phyloP scores from a whole-genome alignment of 1,139 yeast genomes.

The Suzukiozyma palmioleophila region DNA sequence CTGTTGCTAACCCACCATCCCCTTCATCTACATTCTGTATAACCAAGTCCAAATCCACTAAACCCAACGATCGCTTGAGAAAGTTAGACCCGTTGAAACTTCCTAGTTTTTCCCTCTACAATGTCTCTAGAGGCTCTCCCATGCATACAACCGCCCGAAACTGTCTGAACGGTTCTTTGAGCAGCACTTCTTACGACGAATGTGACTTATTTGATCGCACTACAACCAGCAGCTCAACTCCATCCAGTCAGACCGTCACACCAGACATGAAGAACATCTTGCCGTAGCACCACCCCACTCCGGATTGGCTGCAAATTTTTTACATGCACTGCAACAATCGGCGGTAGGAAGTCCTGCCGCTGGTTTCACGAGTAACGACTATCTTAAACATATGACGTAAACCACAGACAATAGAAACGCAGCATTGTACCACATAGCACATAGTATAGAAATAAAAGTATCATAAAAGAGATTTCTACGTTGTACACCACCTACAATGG shows the following conservation, averaged over 20 bases:
- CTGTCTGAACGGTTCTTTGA: not conserved
- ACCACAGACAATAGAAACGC: too few species aligned
- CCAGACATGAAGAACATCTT: too few species aligned
- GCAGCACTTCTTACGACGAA: not conserved
- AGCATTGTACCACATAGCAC: too few species aligned
- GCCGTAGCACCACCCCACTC: too few species aligned
- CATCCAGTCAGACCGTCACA: not conserved
- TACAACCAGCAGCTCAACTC: not conserved
- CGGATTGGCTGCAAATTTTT: too few species aligned
- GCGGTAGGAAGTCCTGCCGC: too few species aligned
- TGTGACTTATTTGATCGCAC: not conserved
- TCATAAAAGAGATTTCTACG: too few species aligned
- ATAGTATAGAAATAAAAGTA: too few species aligned
- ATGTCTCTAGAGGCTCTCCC: not conserved
- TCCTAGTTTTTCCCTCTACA: not conserved
- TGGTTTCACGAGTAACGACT: too few species aligned
- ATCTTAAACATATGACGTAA: too few species aligned
- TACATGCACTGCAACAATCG: too few species aligned
- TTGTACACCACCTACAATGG: too few species aligned
- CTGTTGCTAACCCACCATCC: conserved; percentile 4
- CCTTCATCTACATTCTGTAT: conserved; percentile 10
- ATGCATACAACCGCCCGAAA: not conserved
- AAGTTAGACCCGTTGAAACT: not conserved
- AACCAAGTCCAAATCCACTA: conserved; percentile 8
- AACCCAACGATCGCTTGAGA: not conserved